phyloP scores from a whole-genome alignment of 140 eudicot genomes.

The Flaveria floridana region DNA sequence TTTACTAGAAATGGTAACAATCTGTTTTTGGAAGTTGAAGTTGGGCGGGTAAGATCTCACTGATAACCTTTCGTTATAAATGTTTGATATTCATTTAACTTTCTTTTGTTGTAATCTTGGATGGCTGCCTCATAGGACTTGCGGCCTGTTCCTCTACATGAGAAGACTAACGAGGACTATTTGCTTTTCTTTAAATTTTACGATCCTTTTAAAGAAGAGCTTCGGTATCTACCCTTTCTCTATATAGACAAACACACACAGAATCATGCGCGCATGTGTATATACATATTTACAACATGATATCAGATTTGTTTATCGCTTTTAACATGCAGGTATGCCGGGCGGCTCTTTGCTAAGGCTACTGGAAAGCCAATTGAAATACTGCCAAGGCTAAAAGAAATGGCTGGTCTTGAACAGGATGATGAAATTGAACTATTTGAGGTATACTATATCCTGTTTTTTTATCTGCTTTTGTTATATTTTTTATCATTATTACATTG shows the following conservation, averaged over 20 bases:
- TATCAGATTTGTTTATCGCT: too few relatives aligned
- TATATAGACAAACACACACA: neutral
- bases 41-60: slow-evolving; percentile 48
- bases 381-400: slow-evolving; percentile 51
- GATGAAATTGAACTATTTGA: slow-evolving; percentile 72
- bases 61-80: neutral
- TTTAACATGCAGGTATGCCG: slow-evolving; percentile 46
- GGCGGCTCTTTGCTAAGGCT: slow-evolving; percentile 59
- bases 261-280: neutral
- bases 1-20: slow-evolving; percentile 53
- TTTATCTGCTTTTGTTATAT: neutral
- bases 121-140: slow-evolving; percentile 42
- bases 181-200: slow-evolving; percentile 67
- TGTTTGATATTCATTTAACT: neutral
- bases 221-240: slow-evolving; percentile 42
- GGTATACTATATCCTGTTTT: slow-evolving; percentile 30
- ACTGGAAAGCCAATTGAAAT: slow-evolving; percentile 63
- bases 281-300: neutral
- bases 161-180: slow-evolving; percentile 61
- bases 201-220: slow-evolving; percentile 66
- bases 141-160: slow-evolving; percentile 58
- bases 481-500: neutral
- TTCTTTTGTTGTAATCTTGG: neutral
- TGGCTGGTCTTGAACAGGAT: slow-evolving; percentile 71
- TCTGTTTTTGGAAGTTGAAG: slow-evolving; percentile 68